These are phyloP conservation scores for Syncephalastrum sp. DNA, from an alignment of 371 early-diverging fungal genomes.

Conservation along the genomic window DNA sequence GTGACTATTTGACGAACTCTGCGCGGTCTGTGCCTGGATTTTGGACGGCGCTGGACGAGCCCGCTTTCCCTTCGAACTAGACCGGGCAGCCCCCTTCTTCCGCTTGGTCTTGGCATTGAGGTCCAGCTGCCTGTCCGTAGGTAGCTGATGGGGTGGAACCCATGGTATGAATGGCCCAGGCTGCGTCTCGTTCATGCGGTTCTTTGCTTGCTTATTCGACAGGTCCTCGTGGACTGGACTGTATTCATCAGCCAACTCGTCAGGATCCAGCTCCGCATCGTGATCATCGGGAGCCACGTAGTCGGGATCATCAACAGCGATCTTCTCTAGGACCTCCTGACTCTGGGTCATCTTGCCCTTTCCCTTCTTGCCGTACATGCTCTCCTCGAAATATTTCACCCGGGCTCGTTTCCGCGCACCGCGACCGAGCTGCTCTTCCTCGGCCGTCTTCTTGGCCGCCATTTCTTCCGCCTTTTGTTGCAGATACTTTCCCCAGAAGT, in stretches of 20 bases:
- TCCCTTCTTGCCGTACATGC: neutral
- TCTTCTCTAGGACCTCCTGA: neutral
- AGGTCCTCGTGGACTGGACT: too few species aligned
- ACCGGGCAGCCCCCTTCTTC: too few species aligned
- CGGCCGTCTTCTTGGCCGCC: conserved; percentile 10
- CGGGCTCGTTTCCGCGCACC: conserved; percentile 40
- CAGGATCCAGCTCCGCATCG: conserved; percentile 2
- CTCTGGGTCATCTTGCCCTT: neutral
- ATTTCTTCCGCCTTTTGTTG: conserved; percentile 20
- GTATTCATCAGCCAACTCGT: neutral
- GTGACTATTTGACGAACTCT: too few species aligned
- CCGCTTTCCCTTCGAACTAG: too few species aligned
- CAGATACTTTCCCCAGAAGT: conserved; percentile 53
- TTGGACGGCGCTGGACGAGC: too few species aligned
- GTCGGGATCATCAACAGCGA: conserved; percentile 1
- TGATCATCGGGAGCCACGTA: too few species aligned
- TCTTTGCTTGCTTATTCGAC: neutral
- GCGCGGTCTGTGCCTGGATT: too few species aligned
- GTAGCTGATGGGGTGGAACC: too few species aligned
- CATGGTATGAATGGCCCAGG: too few species aligned
- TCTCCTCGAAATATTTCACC: conserved; percentile 14
- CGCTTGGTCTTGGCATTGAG: too few species aligned
- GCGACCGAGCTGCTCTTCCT: conserved; percentile 26
- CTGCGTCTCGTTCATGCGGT: neutral
- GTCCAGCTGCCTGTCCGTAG: too few species aligned